Evolutionary conservation across 768 basidiomycete genomes (phyloP), one percentile per base, ranked within the genome.

Genomic region (Leccinum arenicola): DNA sequence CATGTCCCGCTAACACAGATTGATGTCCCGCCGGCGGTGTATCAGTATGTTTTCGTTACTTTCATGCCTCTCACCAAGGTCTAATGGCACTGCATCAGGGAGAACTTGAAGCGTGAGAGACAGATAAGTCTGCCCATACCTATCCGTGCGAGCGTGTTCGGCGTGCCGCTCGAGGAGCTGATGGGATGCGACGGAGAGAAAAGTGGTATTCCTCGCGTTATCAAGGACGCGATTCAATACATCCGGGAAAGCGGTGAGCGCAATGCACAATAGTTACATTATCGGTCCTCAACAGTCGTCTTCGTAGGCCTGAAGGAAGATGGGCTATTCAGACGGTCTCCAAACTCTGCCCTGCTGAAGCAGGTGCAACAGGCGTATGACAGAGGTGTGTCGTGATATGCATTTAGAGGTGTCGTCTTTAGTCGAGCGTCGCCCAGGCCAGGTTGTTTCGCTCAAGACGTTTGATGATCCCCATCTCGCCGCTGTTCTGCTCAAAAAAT

Each of bases 101-200:
- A 93, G 73, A 94, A 94, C 67, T 72, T 86, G 59, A 90, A 86
- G 67, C 81, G 84, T 59, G 93, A 95, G 71, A 77, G 71, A 40
- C 80, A 83, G 62, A 91, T 94, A 31, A 80, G 71, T 0, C 74
- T 94, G 50, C 93, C 91, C 0, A 75, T 81, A 7, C 80, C 82
- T 43, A 78, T 77, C 2, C 80, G 81, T 3, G 84, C 90, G 0
- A 83, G 78, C 66, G 75, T 89, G 17, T 95, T 94, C 68, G 90
- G 91, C 5, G 87, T 93, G 4, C 86, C 90, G 4, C 75, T 94
- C 15, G 89, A 91, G 67, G 87, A 91, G 31, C 66, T 93, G 21
- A 93, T 94, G 91, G 93, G 92, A 8, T 85, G 79, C 55, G 77
- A 89, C 55, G 91, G 91, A 9, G 91, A 92, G 75, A 92, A 89